Percentiles rank a stretch among this genome's conserved stretches.
Conservation (phyloP, 2,329 filamentous ascomycete genomes). For the Rutstroemia sp. region DNA sequence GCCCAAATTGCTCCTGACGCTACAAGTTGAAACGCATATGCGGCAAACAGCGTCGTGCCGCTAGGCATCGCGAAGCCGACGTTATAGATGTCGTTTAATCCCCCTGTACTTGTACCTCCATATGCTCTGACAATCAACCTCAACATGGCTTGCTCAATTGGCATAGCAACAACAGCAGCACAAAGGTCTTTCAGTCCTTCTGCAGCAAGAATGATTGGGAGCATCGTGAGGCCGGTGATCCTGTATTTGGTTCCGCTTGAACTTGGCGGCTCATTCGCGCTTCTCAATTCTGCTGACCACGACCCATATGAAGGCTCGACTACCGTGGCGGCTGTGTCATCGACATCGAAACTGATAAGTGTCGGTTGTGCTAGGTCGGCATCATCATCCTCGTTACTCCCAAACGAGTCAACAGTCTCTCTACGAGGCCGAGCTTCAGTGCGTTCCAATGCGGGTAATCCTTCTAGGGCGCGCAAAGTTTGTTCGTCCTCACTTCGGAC, state of each 20-base stretch:
- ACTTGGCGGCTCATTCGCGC: constrained; percentile 25
- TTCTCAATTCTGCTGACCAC: constrained; percentile 31
- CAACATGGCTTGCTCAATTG: constrained; percentile 28
- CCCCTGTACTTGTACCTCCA: constrained; percentile 15
- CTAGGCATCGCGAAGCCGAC: constrained; percentile 11
- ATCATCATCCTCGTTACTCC: constrained; percentile 26
- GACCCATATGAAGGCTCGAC: constrained; percentile 19
- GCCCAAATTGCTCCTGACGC: constrained; percentile 19
- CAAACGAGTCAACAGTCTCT: constrained; percentile 20
- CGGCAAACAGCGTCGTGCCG: constrained; percentile 18
- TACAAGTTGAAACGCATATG: constrained; percentile 19
- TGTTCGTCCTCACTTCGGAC: constrained; percentile 18
- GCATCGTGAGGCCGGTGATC: constrained; percentile 28
- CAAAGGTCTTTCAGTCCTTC: constrained; percentile 26
- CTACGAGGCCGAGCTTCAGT: constrained; percentile 10
- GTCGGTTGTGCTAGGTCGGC: constrained; percentile 26
- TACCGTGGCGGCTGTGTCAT: constrained; percentile 16
- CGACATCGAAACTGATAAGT: constrained; percentile 30
- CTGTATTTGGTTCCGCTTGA: constrained; percentile 22
- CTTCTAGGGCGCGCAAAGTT: constrained; percentile 28
- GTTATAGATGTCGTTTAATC: constrained; percentile 17
- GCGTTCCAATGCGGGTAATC: constrained; percentile 17
- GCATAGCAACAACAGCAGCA: constrained; percentile 23
- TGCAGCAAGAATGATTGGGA: constrained; percentile 28
- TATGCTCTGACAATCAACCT: constrained; percentile 24